phyloP scores from a whole-genome alignment of 345 rosid genomes.

The Isatis tinctoria region DNA sequence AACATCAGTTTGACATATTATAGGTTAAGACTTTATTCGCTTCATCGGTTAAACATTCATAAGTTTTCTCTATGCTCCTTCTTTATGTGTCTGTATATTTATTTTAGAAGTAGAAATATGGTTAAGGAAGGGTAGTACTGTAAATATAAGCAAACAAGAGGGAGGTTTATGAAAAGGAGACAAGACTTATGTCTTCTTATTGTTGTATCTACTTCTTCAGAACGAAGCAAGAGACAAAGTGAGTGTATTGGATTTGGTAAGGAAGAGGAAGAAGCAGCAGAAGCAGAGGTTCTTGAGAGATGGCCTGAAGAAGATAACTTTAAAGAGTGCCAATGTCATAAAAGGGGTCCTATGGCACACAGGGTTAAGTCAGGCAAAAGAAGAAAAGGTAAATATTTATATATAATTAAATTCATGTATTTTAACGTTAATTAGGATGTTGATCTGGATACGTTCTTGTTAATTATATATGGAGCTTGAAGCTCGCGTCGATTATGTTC shows the following conservation, averaged over 20 bases:
- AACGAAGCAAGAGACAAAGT: constrained; percentile 15
- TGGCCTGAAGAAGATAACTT: constrained; percentile 31
- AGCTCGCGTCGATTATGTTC: constrained; percentile 14
- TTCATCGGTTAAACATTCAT: constrained; percentile 11
- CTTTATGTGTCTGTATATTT: background rate
- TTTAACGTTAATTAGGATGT: constrained; percentile 2
- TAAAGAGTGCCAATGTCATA: constrained; percentile 21
- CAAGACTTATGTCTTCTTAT: constrained; percentile 22
- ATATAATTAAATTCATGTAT: background rate
- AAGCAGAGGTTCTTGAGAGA: constrained; percentile 14
- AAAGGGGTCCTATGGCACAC: constrained; percentile 32
- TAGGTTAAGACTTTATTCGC: background rate
- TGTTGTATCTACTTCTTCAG: constrained; percentile 22
- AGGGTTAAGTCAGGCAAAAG: constrained; percentile 37
- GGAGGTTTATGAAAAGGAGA: constrained; percentile 1
- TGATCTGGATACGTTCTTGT: background rate
- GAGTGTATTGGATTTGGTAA: constrained; percentile 11
- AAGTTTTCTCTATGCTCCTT: constrained; percentile 14
- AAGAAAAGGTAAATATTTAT: constrained; percentile 19
- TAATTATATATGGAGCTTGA: background rate
- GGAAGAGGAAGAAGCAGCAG: constrained; percentile 22
- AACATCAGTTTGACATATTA: constrained; percentile 20
- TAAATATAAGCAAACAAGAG: background rate
- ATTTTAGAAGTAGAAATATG: background rate
- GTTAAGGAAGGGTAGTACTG: constrained; percentile 11